Percentiles rank a stretch among this genome's conserved stretches.
These are phyloP conservation scores for Aechmea fasciata DNA, from an alignment of 176 grass and related monocot species.

Conservation along the genomic window DNA sequence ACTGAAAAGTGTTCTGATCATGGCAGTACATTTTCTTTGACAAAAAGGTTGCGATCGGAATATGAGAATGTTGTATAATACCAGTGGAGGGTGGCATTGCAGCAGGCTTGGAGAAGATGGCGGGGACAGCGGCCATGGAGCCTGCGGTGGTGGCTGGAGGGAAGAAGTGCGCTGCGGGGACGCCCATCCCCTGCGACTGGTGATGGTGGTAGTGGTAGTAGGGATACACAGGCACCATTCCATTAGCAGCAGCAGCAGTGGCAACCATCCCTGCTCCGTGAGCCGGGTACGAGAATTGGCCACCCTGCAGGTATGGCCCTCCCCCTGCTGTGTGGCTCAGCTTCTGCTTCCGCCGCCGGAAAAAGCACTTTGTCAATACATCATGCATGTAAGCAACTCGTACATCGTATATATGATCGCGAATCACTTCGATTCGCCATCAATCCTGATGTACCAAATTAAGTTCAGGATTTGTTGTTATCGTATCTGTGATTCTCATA, in stretches of 20 bases:
- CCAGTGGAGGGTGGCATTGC: constrained; percentile 67
- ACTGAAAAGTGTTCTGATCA: no score
- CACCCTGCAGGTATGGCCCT: constrained; percentile 63
- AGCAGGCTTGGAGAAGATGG: constrained; percentile 64
- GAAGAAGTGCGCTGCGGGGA: constrained; percentile 78
- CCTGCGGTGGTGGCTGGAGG: constrained; percentile 32
- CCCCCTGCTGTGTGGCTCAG: constrained; percentile 39
- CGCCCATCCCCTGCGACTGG: constrained; percentile 67
- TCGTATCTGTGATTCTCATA: no score
- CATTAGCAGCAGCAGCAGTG: constrained; percentile 26
- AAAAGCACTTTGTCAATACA: no score
- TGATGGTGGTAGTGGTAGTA: constrained; percentile 82
- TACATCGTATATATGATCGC: no score
- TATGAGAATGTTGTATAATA: neutral
- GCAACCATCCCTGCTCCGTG: constrained; percentile 37
- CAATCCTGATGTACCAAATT: no score
- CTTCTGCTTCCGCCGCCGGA: constrained; percentile 33
- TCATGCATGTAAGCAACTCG: no score
- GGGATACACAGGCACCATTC: constrained; percentile 81
- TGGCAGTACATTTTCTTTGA: no score
- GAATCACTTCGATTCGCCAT: no score
- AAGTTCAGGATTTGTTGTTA: no score
- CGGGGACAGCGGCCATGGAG: constrained; percentile 34
- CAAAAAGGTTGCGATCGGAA: no score
- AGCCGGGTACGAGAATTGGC: constrained; percentile 71